These are phyloP conservation scores for Amylostereum chailletii DNA, from an alignment of 1,284 basidiomycete genomes.

Conservation along the genomic window DNA sequence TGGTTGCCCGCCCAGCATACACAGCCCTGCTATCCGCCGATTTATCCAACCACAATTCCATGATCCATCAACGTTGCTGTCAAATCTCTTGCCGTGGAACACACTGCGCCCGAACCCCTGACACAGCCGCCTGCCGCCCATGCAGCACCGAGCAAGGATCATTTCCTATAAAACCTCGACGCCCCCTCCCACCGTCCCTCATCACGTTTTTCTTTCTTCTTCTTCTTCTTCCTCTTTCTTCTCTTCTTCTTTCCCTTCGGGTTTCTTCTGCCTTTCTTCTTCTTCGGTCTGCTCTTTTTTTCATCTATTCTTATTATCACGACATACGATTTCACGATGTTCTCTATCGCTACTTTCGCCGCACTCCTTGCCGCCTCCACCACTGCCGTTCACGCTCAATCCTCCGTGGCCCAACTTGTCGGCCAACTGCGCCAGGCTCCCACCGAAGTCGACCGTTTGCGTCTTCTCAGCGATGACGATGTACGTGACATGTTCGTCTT, in stretches of 20 bases:
- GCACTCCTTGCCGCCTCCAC: conserved; percentile 12
- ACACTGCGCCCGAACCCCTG: too few relatives aligned
- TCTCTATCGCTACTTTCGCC: conserved; percentile 6
- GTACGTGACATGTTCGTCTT: too few relatives aligned
- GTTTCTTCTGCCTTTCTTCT: not conserved
- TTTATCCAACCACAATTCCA: too few relatives aligned
- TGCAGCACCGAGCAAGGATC: too few relatives aligned
- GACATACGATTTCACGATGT: conserved; percentile 8
- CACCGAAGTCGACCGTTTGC: conserved; percentile 15
- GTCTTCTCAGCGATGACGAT: conserved; percentile 16
- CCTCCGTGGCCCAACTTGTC: conserved; percentile 4
- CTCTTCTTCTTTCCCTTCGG: not conserved
- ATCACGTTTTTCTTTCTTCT: not conserved
- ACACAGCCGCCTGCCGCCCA: too few relatives aligned
- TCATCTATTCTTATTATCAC: conserved; percentile 8
- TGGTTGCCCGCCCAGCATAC: too few relatives aligned
- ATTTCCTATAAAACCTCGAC: too few relatives aligned
- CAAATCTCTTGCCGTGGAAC: too few relatives aligned
- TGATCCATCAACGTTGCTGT: too few relatives aligned
- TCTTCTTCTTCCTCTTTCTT: conserved; percentile 3
- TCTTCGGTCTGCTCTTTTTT: not conserved
- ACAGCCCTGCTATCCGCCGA: too few relatives aligned
- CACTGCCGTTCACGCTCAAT: conserved; percentile 7
- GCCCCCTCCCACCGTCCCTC: not conserved
- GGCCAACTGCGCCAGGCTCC: conserved; percentile 12